Percentiles rank a stretch among this genome's conserved stretches.
Evolutionary conservation across 2,329 filamentous ascomycete species (phyloP).

Genomic region (Trichophyton schoenleinii): DNA sequence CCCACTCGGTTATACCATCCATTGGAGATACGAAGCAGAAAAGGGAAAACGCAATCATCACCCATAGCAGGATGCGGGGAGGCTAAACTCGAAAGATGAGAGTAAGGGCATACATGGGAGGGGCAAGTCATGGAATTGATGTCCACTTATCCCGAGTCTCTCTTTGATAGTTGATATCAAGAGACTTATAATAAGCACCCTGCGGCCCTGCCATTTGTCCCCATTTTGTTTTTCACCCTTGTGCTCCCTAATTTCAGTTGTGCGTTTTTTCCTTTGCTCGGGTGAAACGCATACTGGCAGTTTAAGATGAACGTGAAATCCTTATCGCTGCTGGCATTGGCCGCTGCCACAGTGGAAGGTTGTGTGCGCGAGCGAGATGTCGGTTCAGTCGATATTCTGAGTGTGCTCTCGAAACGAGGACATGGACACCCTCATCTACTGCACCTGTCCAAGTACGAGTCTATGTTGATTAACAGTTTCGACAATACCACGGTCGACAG

Average conservation of each 20-base stretch:
- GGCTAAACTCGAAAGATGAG: background rate
- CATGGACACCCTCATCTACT: slow-evolving; percentile 16
- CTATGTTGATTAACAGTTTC: slow-evolving; percentile 19
- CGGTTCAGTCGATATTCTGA: slow-evolving; percentile 1
- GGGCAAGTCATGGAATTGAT: background rate
- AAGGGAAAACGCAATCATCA: background rate
- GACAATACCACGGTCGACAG: slow-evolving; percentile 18
- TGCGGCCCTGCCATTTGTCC: background rate
- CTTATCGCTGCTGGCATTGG: slow-evolving; percentile 7
- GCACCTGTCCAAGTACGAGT: slow-evolving; percentile 18
- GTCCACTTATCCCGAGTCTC: background rate
- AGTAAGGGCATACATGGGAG: background rate
- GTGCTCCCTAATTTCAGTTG: background rate
- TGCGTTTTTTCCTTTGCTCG: background rate
- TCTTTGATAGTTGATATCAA: background rate
- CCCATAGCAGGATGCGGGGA: background rate
- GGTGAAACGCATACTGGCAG: background rate
- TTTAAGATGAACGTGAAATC: slow-evolving; percentile 3
- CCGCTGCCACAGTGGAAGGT: slow-evolving; percentile 6
- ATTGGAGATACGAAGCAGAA: background rate
- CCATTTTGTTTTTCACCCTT: slow-evolving; percentile 5
- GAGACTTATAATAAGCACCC: background rate
- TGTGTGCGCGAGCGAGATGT: slow-evolving; percentile 6
- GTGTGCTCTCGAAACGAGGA: slow-evolving; percentile 15
- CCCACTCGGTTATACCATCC: background rate